Evolutionary conservation across 768 basidiomycete genomes (phyloP).

Genomic region (Leccinum uliginosum): DNA sequence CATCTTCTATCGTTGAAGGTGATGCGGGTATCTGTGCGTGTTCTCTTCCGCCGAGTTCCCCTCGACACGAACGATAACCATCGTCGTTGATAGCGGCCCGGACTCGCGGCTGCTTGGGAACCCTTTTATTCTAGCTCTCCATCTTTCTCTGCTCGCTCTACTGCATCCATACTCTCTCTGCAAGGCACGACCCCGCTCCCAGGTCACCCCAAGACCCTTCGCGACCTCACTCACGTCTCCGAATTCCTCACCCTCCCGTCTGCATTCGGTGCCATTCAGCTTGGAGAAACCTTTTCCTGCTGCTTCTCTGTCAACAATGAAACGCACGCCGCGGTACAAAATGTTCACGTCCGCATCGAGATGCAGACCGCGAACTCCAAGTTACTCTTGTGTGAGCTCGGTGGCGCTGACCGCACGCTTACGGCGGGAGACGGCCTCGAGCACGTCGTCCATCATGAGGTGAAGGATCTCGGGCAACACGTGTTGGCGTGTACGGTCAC

Average conservation of each 20-base stretch:
- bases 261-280: conserved; percentile 81
- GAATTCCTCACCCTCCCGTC: conserved; percentile 78
- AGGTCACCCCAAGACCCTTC: conserved; percentile 78
- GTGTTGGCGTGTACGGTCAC: conserved; percentile 81
- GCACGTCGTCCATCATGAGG: conserved; percentile 74
- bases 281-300: conserved; percentile 86
- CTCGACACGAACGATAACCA: conserved; percentile 1
- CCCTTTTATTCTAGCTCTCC: conserved; percentile 84
- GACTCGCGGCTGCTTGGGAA: conserved; percentile 73
- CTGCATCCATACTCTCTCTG: conserved; percentile 70
- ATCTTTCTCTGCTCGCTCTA: conserved; percentile 77
- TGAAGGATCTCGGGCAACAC: conserved; percentile 91
- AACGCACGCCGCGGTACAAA: conserved; percentile 55
- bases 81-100: conserved; percentile 52
- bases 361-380: conserved; percentile 81
- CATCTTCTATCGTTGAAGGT: conserved; percentile 80
- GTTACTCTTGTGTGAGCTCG: conserved; percentile 56
- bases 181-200: conserved; percentile 67
- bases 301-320: conserved; percentile 83
- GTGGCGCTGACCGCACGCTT: conserved; percentile 48
- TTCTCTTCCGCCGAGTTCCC: background rate
- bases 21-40: conserved; percentile 81
- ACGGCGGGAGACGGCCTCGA: conserved; percentile 58
- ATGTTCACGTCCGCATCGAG: conserved; percentile 67
- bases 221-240: conserved; percentile 75